Conservation (phyloP, 768 basidiomycete species). For the Psilocybe subaeruginosa region DNA sequence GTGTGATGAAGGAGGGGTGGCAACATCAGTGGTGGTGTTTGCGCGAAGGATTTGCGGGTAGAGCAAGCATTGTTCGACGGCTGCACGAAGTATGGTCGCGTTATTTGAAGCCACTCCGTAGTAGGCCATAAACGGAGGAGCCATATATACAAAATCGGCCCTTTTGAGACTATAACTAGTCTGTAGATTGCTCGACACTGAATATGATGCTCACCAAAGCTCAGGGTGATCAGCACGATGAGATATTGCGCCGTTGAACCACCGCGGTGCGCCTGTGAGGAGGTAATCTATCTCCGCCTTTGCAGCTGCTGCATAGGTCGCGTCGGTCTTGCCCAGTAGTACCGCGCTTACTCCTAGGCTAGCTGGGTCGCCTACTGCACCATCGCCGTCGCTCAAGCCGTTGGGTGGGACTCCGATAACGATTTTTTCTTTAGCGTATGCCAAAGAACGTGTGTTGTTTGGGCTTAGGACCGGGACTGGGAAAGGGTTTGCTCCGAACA, state of each 20-base stretch:
- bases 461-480: slow-evolving; percentile 29
- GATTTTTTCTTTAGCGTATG: slow-evolving; percentile 43
- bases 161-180: slow-evolving; percentile 23
- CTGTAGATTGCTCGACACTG: neutral
- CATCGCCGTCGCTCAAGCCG: slow-evolving; percentile 38
- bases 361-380: slow-evolving; percentile 49
- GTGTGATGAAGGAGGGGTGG: slow-evolving; percentile 2
- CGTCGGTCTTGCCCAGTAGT: slow-evolving; percentile 40
- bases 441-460: slow-evolving; percentile 31
- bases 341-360: slow-evolving; percentile 51
- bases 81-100: slow-evolving; percentile 34
- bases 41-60: slow-evolving; percentile 40
- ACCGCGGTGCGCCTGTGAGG: slow-evolving; percentile 38
- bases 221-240: slow-evolving; percentile 41
- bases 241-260: slow-evolving; percentile 48
- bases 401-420: slow-evolving; percentile 35
- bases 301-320: slow-evolving; percentile 35
- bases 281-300: slow-evolving; percentile 34
- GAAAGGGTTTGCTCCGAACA: slow-evolving; percentile 42
- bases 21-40: slow-evolving; percentile 24
- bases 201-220: slow-evolving; percentile 38
- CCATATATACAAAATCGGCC: slow-evolving; percentile 57
- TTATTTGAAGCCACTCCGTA: slow-evolving; percentile 43
- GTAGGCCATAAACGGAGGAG: slow-evolving; percentile 53
- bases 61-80: slow-evolving; percentile 39